Base-by-base conservation (phyloP, 805 yeast genomes). In the Cyberlindnera veronae region DNA sequence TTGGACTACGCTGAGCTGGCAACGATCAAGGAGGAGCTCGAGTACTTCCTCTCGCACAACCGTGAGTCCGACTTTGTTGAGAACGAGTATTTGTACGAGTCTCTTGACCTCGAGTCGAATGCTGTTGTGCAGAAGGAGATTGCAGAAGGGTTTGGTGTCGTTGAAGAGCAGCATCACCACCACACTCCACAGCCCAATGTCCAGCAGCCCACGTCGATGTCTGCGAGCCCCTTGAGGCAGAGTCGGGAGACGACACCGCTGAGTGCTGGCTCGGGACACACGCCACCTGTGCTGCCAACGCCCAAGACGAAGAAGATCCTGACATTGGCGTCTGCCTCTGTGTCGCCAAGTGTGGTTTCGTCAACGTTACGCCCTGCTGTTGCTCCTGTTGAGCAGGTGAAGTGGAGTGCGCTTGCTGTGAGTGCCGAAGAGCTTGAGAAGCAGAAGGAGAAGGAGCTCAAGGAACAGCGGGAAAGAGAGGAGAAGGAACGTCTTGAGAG, bases 11-110 rank as follows among this genome's bases (percentile, higher is more conserved):
- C 83, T 19, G 76, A 78, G 35, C 76, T 93, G 11, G 80, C 80
- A 50, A 83, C 76, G 20, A 79, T 88, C 46, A 79, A 81, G 58
- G 98, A 91, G 44, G 98, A 91, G 60, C 80, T 91, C 55, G 83
- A 77, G 50, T 91, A 93, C 66, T 91, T 88, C 61, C 87, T 93
- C 18, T 96, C 89, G 52, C 85, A 86, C 51, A 91, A 91, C 60
- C 89, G 84, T 62, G 96, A 88, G 43, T 86, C 81, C 3, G 95
- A 88, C 55, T 91, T 88, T 59, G 84, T 91, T 17, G 97, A 89
- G 55, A 95, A 91, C 61, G 96, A 90, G 55, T 91, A 88, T 19
- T 75, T 91, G 45, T 93, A 91, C 62, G 97, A 93, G 51, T 83
- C 79, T 42, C 71, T 91, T 52, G 90, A 85, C 35, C 73, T 89